Percentiles rank a stretch among this genome's conserved stretches.
Conservation (phyloP, 768 basidiomycete species). For the Mycena epipterygia region DNA sequence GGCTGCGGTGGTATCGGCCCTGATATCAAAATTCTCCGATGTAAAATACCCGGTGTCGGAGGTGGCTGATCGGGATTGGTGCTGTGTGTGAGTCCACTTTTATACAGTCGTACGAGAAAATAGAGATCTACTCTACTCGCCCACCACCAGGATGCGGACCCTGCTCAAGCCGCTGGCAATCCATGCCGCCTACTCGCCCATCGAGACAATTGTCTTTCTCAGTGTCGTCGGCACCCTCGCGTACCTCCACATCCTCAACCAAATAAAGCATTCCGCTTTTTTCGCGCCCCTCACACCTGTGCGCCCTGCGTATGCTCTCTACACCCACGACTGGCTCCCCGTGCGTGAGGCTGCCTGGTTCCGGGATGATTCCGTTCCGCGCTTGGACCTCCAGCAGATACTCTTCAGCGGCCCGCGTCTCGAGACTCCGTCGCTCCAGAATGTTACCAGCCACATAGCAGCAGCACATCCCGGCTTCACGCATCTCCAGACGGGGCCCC, state of each 20-base stretch:
- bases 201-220: slow-evolving; percentile 93
- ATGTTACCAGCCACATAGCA: slow-evolving; percentile 43
- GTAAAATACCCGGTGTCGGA: too few species aligned
- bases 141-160: slow-evolving; percentile 62
- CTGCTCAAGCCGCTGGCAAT: slow-evolving; percentile 77
- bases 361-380: slow-evolving; percentile 46
- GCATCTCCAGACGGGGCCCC: not conserved
- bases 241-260: slow-evolving; percentile 93
- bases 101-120: not conserved
- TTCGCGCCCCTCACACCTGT: slow-evolving; percentile 70
- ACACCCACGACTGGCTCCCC: slow-evolving; percentile 73
- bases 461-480: slow-evolving; percentile 19
- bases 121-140: not conserved
- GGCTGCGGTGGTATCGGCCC: too few species aligned
- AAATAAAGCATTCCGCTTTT: slow-evolving; percentile 91
- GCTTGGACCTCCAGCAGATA: slow-evolving; percentile 82
- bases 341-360: slow-evolving; percentile 70
- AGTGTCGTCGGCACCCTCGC: slow-evolving; percentile 92
- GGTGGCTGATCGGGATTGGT: too few species aligned
- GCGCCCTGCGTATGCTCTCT: slow-evolving; percentile 68
- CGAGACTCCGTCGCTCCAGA: slow-evolving; percentile 48
- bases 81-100: too few species aligned
- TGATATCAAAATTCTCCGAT: too few species aligned
- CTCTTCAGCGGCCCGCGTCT: slow-evolving; percentile 66
- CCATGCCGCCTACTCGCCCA: slow-evolving; percentile 81